Conservation (phyloP, 2,329 filamentous ascomycete genomes). For the Phialophora tarda region DNA sequence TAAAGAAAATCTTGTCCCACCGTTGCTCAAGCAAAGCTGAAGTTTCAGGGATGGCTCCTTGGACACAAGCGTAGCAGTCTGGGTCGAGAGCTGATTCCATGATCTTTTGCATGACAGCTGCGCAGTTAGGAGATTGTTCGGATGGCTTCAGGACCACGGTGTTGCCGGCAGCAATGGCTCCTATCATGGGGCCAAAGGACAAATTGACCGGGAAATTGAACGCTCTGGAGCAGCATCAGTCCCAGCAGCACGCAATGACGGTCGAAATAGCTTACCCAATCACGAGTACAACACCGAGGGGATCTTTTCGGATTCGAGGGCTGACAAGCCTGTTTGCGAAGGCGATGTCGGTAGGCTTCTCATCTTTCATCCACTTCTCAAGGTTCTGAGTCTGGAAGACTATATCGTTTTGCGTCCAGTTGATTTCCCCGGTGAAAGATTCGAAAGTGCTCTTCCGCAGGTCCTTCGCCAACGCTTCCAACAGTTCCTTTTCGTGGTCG, state of each 20-base stretch:
- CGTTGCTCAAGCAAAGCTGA: slow-evolving; percentile 82
- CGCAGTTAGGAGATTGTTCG: slow-evolving; percentile 76
- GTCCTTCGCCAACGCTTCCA: slow-evolving; percentile 77
- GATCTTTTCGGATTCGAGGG: slow-evolving; percentile 83
- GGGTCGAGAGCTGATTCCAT: slow-evolving; percentile 77
- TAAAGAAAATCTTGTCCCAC: slow-evolving; percentile 99
- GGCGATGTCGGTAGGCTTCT: slow-evolving; percentile 72
- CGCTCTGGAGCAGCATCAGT: slow-evolving; percentile 55
- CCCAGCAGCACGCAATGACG: slow-evolving; percentile 20
- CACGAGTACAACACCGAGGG: slow-evolving; percentile 79
- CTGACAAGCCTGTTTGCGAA: slow-evolving; percentile 71
- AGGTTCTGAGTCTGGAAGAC: slow-evolving; percentile 78
- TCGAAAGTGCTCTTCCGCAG: slow-evolving; percentile 80
- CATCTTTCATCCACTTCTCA: slow-evolving; percentile 81
- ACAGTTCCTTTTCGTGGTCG: slow-evolving; percentile 74
- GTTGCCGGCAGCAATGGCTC: slow-evolving; percentile 90
- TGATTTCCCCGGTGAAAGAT: slow-evolving; percentile 73
- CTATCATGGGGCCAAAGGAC: slow-evolving; percentile 76
- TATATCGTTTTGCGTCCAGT: slow-evolving; percentile 81
- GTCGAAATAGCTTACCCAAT: slow-evolving; percentile 66
- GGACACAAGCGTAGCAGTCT: slow-evolving; percentile 75
- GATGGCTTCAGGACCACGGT: slow-evolving; percentile 90
- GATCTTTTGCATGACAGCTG: slow-evolving; percentile 79
- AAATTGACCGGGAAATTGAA: slow-evolving; percentile 95
- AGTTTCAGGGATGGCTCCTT: slow-evolving; percentile 80